phyloP scores from a whole-genome alignment of 2,329 filamentous ascomycete genomes.

The Exophiala mesophila region DNA sequence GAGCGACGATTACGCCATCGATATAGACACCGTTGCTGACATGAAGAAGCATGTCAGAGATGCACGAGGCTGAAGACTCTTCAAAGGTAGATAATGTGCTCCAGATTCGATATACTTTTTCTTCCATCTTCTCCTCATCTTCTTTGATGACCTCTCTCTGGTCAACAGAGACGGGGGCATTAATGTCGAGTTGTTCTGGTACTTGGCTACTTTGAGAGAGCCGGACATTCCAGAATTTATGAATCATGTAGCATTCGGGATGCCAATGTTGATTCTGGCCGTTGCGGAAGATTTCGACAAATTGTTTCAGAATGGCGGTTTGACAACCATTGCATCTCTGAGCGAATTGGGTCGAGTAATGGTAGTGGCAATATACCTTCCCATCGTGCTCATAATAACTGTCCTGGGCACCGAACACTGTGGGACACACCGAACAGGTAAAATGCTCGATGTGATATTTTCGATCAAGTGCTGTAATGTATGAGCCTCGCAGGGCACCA shows the following conservation, averaged over 20 bases:
- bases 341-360: constrained; percentile 96
- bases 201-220: constrained; percentile 60
- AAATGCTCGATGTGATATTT: constrained; percentile 99
- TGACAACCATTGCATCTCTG: constrained; percentile 95
- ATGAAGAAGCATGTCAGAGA: constrained; percentile 97
- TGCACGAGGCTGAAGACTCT: constrained; percentile 94
- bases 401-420: constrained; percentile 96
- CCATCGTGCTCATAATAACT: constrained; percentile 98
- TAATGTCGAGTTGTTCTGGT: constrained; percentile 40
- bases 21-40: constrained; percentile 97
- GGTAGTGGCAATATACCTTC: constrained; percentile 95
- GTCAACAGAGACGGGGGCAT: constrained; percentile 58
- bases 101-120: constrained; percentile 98
- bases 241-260: constrained; percentile 99
- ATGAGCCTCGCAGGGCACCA: constrained; percentile 87
- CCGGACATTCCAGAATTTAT: constrained; percentile 99
- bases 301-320: constrained; percentile 95
- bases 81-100: constrained; percentile 95
- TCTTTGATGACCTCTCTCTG: constrained; percentile 71
- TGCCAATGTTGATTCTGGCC: constrained; percentile 99
- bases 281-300: constrained; percentile 97
- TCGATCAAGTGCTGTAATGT: constrained; percentile 93
- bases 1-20: constrained; percentile 89
- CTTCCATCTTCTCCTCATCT: constrained; percentile 91
- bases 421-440: constrained; percentile 93